Percentiles rank a stretch among this genome's conserved stretches.
Evolutionary conservation across 306 rosid species (phyloP).

Genomic region (Rubus idaeus): DNA sequence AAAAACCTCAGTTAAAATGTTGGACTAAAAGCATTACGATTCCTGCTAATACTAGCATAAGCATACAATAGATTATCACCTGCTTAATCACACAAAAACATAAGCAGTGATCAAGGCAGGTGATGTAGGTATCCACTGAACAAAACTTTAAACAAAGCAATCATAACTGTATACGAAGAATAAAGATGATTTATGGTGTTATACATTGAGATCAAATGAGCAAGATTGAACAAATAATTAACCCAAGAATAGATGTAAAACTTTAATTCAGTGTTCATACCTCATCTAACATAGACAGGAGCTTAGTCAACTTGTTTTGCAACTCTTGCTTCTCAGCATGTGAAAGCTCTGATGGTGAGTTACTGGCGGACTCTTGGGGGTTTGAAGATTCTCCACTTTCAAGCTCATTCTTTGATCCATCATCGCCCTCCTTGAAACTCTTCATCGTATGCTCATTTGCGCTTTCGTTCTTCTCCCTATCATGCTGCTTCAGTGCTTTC

Average conservation of each 20-base stretch:
- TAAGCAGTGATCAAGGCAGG: constrained; percentile 5
- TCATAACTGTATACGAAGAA: not conserved
- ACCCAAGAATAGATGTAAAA: constrained; percentile 12
- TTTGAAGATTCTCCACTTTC: constrained; percentile 42
- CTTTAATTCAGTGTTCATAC: constrained; percentile 28
- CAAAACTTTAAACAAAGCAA: not conserved
- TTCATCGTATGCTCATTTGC: constrained; percentile 36
- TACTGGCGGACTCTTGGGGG: constrained; percentile 48
- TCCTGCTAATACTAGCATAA: not conserved
- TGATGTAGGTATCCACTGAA: not conserved
- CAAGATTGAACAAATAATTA: not conserved
- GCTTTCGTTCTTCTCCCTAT: constrained; percentile 35
- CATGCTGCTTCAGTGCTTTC: constrained; percentile 50
- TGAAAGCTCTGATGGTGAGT: constrained; percentile 57
- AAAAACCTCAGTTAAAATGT: constrained; percentile 1
- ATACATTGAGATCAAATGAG: not conserved
- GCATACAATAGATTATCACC: constrained; percentile 8
- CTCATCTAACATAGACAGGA: constrained; percentile 78
- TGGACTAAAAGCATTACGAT: not conserved
- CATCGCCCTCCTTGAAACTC: constrained; percentile 44
- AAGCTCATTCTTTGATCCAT: constrained; percentile 44
- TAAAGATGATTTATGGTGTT: not conserved
- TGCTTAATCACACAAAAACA: constrained; percentile 2
- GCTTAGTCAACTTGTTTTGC: constrained; percentile 69
- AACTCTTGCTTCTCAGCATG: constrained; percentile 72